These are phyloP conservation scores for Nicotiana obtusifolia DNA, from an alignment of 257 asterid genomes.

Conservation along the genomic window DNA sequence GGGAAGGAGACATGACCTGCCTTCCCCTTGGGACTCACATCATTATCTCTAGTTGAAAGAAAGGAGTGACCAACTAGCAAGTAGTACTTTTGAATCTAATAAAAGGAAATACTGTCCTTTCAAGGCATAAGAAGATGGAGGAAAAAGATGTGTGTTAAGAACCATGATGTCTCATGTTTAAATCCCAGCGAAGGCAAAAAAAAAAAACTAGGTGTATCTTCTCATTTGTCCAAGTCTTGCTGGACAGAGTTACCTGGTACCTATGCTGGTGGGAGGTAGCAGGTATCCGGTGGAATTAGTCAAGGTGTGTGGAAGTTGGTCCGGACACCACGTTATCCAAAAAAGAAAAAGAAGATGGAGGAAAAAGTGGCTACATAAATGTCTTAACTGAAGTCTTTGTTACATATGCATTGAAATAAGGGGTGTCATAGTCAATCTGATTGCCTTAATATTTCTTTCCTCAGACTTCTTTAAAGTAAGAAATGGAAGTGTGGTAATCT, in stretches of 20 bases:
- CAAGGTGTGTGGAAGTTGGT: too few species aligned
- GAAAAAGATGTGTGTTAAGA: background rate
- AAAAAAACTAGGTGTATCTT: too few species aligned
- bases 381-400: background rate
- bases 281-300: too few species aligned
- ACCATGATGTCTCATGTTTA: too few species aligned
- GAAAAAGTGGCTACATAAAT: background rate
- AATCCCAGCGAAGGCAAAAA: too few species aligned
- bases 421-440: background rate
- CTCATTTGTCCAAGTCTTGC: too few species aligned
- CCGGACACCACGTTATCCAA: too few species aligned
- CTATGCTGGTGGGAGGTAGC: too few species aligned
- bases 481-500: background rate
- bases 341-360: background rate
- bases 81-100: background rate
- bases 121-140: background rate
- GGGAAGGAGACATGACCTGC: background rate
- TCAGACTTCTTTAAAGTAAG: background rate
- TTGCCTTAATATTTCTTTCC: background rate
- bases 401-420: background rate
- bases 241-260: too few species aligned
- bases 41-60: background rate
- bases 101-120: background rate
- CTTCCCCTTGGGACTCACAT: background rate
- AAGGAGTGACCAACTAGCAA: slow-evolving; percentile 1